A percentile compares a stretch with the other conserved stretches of the same genome.
These are phyloP conservation scores for Poa annua DNA, from an alignment of 176 grass and related monocot genomes.

Conservation along the genomic window DNA sequence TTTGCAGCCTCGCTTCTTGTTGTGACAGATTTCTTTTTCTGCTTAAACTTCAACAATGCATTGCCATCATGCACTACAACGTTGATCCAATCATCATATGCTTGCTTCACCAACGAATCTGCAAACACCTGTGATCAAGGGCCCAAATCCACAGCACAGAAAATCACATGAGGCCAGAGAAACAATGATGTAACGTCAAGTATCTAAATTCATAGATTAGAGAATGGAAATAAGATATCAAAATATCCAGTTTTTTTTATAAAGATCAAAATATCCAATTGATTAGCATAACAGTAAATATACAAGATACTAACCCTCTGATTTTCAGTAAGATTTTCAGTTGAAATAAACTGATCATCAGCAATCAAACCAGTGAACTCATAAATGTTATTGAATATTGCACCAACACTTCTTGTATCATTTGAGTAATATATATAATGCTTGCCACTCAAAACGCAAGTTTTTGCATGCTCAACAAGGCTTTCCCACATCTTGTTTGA, in stretches of 20 bases:
- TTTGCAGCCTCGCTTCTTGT: conserved; percentile 55
- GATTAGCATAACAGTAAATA: background rate
- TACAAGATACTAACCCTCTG: conserved; percentile 67
- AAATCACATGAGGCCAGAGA: background rate
- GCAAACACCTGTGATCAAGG: conserved; percentile 55
- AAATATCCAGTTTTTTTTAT: background rate
- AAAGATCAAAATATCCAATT: background rate
- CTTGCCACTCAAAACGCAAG: conserved; percentile 81
- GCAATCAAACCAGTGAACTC: conserved; percentile 82
- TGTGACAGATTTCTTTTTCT: conserved; percentile 69
- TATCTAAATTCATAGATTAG: conserved; percentile 15
- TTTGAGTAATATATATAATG: conserved; percentile 85
- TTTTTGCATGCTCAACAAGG: conserved; percentile 87
- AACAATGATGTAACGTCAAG: conserved; percentile 26
- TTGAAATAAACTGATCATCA: conserved; percentile 77
- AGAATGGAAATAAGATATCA: background rate
- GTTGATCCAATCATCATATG: conserved; percentile 82
- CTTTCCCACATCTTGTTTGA: conserved; percentile 96
- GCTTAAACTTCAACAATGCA: conserved; percentile 69
- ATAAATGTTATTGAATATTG: conserved; percentile 90
- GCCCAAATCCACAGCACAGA: background rate
- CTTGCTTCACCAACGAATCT: conserved; percentile 74
- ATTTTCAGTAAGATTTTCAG: conserved; percentile 76
- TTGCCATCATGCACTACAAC: conserved; percentile 89
- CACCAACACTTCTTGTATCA: conserved; percentile 57